phyloP scores from a whole-genome alignment of 1,284 basidiomycete genomes.

The Prillingera fragicola region DNA sequence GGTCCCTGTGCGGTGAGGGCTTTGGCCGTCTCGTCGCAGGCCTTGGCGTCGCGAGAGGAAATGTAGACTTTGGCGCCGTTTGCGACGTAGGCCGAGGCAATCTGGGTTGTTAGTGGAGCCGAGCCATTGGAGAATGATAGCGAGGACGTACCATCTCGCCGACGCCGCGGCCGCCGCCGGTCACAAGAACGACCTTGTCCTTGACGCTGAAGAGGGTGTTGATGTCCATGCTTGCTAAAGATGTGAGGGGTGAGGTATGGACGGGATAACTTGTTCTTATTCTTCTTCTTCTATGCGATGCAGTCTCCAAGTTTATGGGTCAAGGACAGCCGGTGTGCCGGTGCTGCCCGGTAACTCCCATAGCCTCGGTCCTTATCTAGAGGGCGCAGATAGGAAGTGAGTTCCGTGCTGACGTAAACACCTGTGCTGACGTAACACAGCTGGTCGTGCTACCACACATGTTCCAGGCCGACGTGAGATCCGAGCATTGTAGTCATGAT shows the following conservation, averaged over 20 bases:
- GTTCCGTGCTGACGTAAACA: too few relatives aligned
- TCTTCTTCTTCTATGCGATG: too few relatives aligned
- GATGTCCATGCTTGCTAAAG: constrained; percentile 1
- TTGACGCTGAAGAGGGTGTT: constrained; percentile 15
- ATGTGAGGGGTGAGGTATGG: too few relatives aligned
- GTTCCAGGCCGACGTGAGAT: too few relatives aligned
- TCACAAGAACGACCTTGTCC: constrained; percentile 56
- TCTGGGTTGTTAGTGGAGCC: constrained; percentile 47
- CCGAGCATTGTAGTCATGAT: too few relatives aligned
- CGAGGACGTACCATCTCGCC: constrained; percentile 59
- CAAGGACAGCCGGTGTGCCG: too few relatives aligned
- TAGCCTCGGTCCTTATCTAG: too few relatives aligned
- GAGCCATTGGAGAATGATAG: neutral
- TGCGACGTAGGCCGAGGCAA: constrained; percentile 60
- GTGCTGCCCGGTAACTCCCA: neutral
- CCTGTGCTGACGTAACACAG: too few relatives aligned
- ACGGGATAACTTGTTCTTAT: too few relatives aligned
- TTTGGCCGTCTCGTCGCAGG: constrained; percentile 57
- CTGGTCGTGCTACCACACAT: too few relatives aligned
- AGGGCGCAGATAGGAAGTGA: too few relatives aligned
- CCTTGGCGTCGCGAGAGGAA: constrained; percentile 57
- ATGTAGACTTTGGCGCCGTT: constrained; percentile 67
- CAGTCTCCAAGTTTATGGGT: too few relatives aligned
- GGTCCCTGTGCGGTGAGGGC: constrained; percentile 57
- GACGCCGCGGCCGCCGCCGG: constrained; percentile 66